phyloP scores from a whole-genome alignment of 2,329 filamentous ascomycete genomes.

The Esteya vermicola region DNA sequence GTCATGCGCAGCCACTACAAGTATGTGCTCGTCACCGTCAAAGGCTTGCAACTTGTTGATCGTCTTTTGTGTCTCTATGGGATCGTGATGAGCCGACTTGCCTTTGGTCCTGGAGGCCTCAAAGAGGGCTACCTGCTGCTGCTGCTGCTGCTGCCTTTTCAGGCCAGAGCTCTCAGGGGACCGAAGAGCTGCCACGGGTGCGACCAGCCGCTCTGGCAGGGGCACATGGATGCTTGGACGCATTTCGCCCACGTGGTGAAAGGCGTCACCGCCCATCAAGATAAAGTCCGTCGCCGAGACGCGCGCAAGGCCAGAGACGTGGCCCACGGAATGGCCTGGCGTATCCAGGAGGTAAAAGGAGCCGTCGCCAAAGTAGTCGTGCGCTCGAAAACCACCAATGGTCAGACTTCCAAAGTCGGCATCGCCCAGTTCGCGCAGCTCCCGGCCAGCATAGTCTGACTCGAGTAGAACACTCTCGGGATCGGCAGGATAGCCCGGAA shows the following conservation, averaged over 20 bases:
- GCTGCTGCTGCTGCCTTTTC: not conserved
- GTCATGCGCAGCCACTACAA: conserved; percentile 34
- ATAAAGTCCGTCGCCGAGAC: conserved; percentile 19
- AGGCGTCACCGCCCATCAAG: conserved; percentile 21
- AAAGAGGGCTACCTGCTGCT: not conserved
- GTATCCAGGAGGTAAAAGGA: conserved; percentile 15
- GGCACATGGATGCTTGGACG: conserved; percentile 10
- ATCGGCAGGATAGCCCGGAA: conserved; percentile 8
- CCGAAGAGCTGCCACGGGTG: not conserved
- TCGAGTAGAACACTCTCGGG: conserved; percentile 11
- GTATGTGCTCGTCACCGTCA: conserved; percentile 20
- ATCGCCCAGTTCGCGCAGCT: conserved; percentile 16
- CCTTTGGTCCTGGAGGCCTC: not conserved
- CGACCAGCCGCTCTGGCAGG: not conserved
- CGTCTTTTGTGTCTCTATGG: conserved; percentile 2
- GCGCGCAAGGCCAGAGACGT: conserved; percentile 26
- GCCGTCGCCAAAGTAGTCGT: conserved; percentile 16
- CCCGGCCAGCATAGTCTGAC: conserved; percentile 12
- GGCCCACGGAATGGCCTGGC: conserved; percentile 15
- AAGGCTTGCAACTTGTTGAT: conserved; percentile 8
- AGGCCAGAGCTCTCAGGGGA: too few species aligned
- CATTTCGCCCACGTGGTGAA: conserved; percentile 18
- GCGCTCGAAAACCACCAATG: conserved; percentile 10
- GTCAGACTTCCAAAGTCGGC: conserved; percentile 16
- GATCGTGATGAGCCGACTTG: not conserved